Base-by-base conservation (phyloP, 2,329 filamentous ascomycete genomes). In the Sphaerostilbella broomeana region DNA sequence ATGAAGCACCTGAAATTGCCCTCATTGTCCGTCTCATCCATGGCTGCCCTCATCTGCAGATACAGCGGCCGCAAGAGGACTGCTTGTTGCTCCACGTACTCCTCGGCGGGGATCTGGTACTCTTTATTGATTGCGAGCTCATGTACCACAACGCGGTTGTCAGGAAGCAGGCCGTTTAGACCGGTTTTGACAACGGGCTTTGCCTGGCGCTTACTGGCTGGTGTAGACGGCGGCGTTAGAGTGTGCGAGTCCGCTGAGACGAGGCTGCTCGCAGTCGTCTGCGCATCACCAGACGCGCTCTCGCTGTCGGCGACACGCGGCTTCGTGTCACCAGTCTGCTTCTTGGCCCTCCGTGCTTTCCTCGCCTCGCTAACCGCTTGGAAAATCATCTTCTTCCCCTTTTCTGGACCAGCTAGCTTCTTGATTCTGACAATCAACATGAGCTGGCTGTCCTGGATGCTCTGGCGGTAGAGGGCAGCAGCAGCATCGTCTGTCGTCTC, bases 381-480 rank as follows among this genome's bases (percentile, higher is more conserved):
- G 42, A 83, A 76, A 42, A 90, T 86, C 52, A 87, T 63, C 42
- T 73, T 75, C 55, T 84, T 83, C 17, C 84, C 85, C 53, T 76
- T 72, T 34, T 85, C 79, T 2, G 77, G 67, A 1, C 86, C 86
- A 2, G 83, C 83, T 31, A 92, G 67, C 58, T 78, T 83, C 61
- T 87, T 86, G 61, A 92, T 89, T 35, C 83, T 72, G 35, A 86
- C 84, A 54, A 90, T 77, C 13, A 90, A 67, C 62, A 86, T 83
- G 27, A 87, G 67, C 57, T 92, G 86, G 51, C 87, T 89, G 48
- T 88, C 81, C 42, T 84, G 76, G 47, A 90, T 88, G 44, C 85
- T 87, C 52, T 86, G 75, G 24, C 79, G 77, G 55, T 89, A 90
- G n/a, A 87, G 77, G 13, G 77, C 77, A 1, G 83, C 77, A 3